Conservation (phyloP, 2,329 filamentous ascomycete species). For the Aspergillus awamori region DNA sequence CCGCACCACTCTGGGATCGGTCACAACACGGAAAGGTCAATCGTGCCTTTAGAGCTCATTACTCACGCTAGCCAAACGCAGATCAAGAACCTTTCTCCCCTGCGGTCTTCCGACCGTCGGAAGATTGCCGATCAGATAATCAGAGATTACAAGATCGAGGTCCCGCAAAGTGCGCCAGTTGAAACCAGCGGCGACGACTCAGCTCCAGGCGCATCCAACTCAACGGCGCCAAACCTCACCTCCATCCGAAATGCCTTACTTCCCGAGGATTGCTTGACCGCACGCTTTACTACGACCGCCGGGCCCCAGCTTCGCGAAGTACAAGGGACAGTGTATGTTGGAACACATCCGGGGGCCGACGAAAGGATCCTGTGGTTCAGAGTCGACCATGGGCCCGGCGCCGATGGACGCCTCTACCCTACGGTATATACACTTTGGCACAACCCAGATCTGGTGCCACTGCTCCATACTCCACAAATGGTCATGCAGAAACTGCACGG, state of each 20-base stretch:
- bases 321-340: slow-evolving; percentile 67
- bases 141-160: slow-evolving; percentile 58
- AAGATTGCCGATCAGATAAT: slow-evolving; percentile 70
- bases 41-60: neutral
- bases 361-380: slow-evolving; percentile 67
- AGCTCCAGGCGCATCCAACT: slow-evolving; percentile 45
- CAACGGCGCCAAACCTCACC: slow-evolving; percentile 50
- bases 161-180: slow-evolving; percentile 43
- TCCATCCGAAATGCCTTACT: slow-evolving; percentile 62
- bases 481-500: slow-evolving; percentile 65
- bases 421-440: slow-evolving; percentile 69
- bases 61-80: slow-evolving; percentile 28
- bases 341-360: slow-evolving; percentile 59
- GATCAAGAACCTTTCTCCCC: slow-evolving; percentile 68
- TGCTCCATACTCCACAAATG: slow-evolving; percentile 64
- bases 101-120: slow-evolving; percentile 68
- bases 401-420: slow-evolving; percentile 47
- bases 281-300: slow-evolving; percentile 66
- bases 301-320: slow-evolving; percentile 64
- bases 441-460: slow-evolving; percentile 61
- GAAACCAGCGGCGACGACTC: slow-evolving; percentile 37
- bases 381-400: slow-evolving; percentile 55
- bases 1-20: slow-evolving; percentile 26
- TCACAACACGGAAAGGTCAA: slow-evolving; percentile 12
- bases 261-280: slow-evolving; percentile 64